Evolutionary conservation across 352 stramenopile species (phyloP).

Genomic region (Phytophthora pini): DNA sequence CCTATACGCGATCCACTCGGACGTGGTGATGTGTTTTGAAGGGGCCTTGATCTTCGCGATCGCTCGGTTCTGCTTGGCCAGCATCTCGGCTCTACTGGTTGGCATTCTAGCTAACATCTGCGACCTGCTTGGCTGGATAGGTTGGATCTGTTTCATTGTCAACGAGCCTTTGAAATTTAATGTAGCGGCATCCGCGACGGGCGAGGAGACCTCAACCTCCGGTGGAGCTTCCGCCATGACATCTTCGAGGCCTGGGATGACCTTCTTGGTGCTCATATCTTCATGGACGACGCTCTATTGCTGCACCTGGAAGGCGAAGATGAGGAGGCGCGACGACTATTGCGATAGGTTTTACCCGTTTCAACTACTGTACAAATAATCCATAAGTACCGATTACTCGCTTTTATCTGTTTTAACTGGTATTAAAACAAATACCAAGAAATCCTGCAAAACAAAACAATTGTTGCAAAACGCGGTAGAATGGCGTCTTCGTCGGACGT

Average conservation of each 20-base stretch:
- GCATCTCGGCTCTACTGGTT: slow-evolving; percentile 32
- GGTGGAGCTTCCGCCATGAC: slow-evolving; percentile 7
- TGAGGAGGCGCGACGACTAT: slow-evolving; percentile 33
- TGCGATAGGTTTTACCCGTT: slow-evolving; percentile 1
- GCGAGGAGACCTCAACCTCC: slow-evolving; percentile 10
- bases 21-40: slow-evolving; percentile 37
- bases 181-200: not conserved
- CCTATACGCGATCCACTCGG: slow-evolving; percentile 56
- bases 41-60: slow-evolving; percentile 36
- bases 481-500: no score
- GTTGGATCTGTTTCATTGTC: slow-evolving; percentile 11
- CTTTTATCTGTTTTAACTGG: no score
- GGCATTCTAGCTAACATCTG: slow-evolving; percentile 24
- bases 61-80: slow-evolving; percentile 33
- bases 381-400: no score
- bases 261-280: slow-evolving; percentile 37
- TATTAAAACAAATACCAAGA: no score
- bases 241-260: slow-evolving; percentile 36
- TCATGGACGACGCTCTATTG: slow-evolving; percentile 17
- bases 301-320: slow-evolving; percentile 6
- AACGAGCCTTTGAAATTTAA: slow-evolving; percentile 9
- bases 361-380: no score
- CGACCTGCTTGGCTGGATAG: slow-evolving; percentile 17
- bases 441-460: no score
- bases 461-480: no score